phyloP scores from a whole-genome alignment of 345 rosid genomes.

The Dimocarpus longan region DNA sequence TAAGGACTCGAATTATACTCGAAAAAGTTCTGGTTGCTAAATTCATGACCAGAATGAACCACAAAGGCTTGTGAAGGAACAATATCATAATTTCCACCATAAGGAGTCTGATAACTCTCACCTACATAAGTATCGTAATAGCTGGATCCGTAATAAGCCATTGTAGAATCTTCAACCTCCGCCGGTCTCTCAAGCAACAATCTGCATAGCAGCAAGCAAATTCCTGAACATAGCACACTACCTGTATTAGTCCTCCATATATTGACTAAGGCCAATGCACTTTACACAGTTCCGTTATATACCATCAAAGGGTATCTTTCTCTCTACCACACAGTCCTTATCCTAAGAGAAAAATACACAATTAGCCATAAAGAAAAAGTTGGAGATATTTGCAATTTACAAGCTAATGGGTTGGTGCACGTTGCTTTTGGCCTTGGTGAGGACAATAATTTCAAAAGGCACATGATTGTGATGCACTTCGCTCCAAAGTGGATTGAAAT shows the following conservation, averaged over 20 bases:
- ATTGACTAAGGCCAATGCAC: neutral
- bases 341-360: neutral
- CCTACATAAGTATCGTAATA: slow-evolving; percentile 9
- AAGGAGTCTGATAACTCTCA: slow-evolving; percentile 15
- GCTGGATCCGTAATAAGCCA: slow-evolving; percentile 32
- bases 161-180: slow-evolving; percentile 4
- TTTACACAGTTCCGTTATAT: neutral
- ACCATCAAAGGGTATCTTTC: neutral
- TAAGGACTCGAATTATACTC: slow-evolving; percentile 14
- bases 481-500: neutral
- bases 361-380: neutral
- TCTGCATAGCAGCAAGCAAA: neutral
- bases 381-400: slow-evolving; percentile 8
- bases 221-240: neutral
- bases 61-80: slow-evolving; percentile 14
- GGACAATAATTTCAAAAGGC: neutral
- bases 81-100: slow-evolving; percentile 6
- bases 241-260: neutral
- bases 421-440: neutral
- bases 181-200: neutral
- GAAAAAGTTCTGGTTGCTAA: slow-evolving; percentile 1
- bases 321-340: slow-evolving; percentile 1
- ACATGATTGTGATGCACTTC: neutral
- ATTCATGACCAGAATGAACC: slow-evolving; percentile 14
- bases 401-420: neutral